Conservation (phyloP, 768 basidiomycete genomes). For the Lyophyllum decastes region DNA sequence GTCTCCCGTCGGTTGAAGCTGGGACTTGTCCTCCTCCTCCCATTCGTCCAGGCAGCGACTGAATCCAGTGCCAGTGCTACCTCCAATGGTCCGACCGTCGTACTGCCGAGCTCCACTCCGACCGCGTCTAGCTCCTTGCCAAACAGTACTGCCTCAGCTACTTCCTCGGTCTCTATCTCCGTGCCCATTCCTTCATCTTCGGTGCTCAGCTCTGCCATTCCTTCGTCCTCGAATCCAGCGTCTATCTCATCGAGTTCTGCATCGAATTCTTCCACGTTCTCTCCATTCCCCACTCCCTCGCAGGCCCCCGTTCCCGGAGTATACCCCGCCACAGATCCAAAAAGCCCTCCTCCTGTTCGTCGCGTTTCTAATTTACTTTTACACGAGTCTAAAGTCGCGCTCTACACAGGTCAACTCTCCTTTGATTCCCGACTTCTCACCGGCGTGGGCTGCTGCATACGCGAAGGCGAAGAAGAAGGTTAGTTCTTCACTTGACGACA, state of each 20-base stretch:
- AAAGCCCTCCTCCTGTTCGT: slow-evolving; percentile 55
- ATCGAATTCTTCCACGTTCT: slow-evolving; percentile 32
- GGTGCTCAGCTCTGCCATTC: not conserved
- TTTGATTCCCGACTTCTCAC: slow-evolving; percentile 46
- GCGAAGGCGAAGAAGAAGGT: slow-evolving; percentile 59
- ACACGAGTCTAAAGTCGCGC: not conserved
- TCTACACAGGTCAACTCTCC: slow-evolving; percentile 31
- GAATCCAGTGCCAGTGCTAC: not conserved
- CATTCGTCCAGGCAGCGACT: slow-evolving; percentile 11
- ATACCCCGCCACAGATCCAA: slow-evolving; percentile 57
- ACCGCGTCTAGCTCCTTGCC: slow-evolving; percentile 1
- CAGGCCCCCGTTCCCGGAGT: slow-evolving; percentile 51
- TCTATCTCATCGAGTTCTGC: slow-evolving; percentile 1
- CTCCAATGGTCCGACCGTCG: not conserved
- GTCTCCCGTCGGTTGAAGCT: slow-evolving; percentile 10
- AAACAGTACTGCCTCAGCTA: not conserved
- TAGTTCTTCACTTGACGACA: slow-evolving; percentile 18
- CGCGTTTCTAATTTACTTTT: not conserved
- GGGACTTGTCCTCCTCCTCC: slow-evolving; percentile 14
- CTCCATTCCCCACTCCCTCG: slow-evolving; percentile 63
- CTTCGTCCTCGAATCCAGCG: not conserved
- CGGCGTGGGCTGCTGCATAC: slow-evolving; percentile 63
- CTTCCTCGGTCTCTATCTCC: slow-evolving; percentile 3
- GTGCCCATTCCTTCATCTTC: not conserved
- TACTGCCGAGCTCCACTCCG: slow-evolving; percentile 2